A percentile compares a stretch with the other conserved stretches of the same genome.
These are phyloP conservation scores for Nicotiana obtusifolia DNA, from an alignment of 257 asterid species.

Conservation along the genomic window DNA sequence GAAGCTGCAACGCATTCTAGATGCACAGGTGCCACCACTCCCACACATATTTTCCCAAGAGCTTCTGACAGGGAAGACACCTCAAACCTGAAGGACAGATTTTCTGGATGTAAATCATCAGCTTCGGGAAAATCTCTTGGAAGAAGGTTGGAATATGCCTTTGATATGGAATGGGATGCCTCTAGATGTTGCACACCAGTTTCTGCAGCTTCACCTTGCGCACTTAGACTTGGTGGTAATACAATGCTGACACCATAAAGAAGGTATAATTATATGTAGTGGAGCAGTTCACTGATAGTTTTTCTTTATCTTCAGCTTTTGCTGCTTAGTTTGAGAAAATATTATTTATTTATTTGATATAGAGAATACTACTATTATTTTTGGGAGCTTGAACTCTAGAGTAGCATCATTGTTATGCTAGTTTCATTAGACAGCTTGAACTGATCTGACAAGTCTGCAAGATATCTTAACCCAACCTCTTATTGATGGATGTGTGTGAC, in stretches of 20 bases:
- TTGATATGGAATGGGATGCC: slow-evolving; percentile 54
- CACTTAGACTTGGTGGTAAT: slow-evolving; percentile 24
- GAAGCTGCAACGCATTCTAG: slow-evolving; percentile 19
- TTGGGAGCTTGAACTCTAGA: not conserved
- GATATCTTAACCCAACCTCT: not conserved
- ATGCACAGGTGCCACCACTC: slow-evolving; percentile 12
- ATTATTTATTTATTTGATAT: no score
- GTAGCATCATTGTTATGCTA: not conserved
- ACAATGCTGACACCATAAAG: slow-evolving; percentile 33
- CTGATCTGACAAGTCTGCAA: not conserved
- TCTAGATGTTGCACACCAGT: slow-evolving; percentile 31
- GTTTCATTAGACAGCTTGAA: not conserved
- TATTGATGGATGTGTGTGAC: not conserved
- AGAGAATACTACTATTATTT: no score
- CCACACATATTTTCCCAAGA: slow-evolving; percentile 10
- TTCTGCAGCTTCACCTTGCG: slow-evolving; percentile 30
- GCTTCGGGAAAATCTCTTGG: slow-evolving; percentile 39
- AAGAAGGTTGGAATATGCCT: slow-evolving; percentile 54
- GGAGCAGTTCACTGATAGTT: not conserved
- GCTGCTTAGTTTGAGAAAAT: not conserved
- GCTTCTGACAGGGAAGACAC: slow-evolving; percentile 21
- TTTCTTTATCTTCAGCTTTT: not conserved
- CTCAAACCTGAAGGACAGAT: slow-evolving; percentile 18
- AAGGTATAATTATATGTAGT: slow-evolving; percentile 18
- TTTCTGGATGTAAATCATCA: slow-evolving; percentile 27